phyloP scores from a whole-genome alignment of 1,139 yeast genomes.

The Blastobotrys serpentis region DNA sequence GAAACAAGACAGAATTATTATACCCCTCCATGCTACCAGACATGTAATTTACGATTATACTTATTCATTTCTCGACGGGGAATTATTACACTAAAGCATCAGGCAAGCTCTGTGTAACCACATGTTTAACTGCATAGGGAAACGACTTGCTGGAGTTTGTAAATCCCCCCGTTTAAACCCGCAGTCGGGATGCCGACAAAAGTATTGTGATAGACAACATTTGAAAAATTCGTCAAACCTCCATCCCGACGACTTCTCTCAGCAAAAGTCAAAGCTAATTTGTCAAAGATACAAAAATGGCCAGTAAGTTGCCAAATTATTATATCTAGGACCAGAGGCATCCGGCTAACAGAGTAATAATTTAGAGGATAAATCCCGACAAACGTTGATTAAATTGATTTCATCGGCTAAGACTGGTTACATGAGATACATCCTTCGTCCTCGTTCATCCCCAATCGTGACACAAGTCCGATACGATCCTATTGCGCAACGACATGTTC shows the following conservation, averaged over 20 bases:
- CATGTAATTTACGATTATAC: too few species aligned
- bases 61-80: too few species aligned
- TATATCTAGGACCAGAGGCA: too few species aligned
- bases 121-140: too few species aligned
- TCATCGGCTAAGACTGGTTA: slow-evolving; percentile 89
- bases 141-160: too few species aligned
- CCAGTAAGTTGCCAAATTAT: slow-evolving; percentile 18
- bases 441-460: slow-evolving; percentile 76
- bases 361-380: slow-evolving; percentile 29
- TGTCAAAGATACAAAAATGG: slow-evolving; percentile 15
- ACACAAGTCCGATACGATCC: slow-evolving; percentile 92
- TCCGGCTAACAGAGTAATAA: too few species aligned
- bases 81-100: too few species aligned
- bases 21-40: too few species aligned
- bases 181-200: too few species aligned
- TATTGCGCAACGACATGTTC: slow-evolving; percentile 68
- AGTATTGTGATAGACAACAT: not conserved
- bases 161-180: too few species aligned
- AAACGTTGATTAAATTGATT: slow-evolving; percentile 60
- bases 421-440: slow-evolving; percentile 74
- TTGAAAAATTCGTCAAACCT: slow-evolving; percentile 2
- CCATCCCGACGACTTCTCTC: not conserved
- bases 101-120: too few species aligned
- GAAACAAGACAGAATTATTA: too few species aligned
- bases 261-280: not conserved